Base-by-base conservation (phyloP, 805 yeast genomes). In the Scheffersomyces lignosus region DNA sequence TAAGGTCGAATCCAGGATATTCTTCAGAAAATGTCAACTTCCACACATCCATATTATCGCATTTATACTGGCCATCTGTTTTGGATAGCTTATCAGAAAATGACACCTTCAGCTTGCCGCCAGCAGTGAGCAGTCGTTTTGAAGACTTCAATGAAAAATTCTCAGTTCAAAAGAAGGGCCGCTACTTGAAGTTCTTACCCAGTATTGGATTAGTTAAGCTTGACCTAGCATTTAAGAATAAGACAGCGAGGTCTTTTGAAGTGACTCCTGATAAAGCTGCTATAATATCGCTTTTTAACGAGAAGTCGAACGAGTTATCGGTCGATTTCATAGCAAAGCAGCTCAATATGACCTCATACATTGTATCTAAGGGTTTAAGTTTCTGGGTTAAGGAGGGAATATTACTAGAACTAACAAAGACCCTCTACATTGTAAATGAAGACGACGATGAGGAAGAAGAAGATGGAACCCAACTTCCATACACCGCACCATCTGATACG, bases 41-140 rank as follows among this genome's bases (percentile, higher is more conserved):
- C 22, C 78, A 77, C 36, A 77, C 87, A 0, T 70, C 83, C 3
- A 70, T 88, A 14, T 62, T 91, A 8, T 88, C 96, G 1, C 78
- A 83, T 42, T 58, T 85, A 14, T 91, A 81, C 55, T 91, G 99
- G 99, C 87, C 90, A 0, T 64, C 70, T 4, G 50, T 75, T n/a
- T 50, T 66, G 18, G 58, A 63, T 4, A 44, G 38, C 24, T 29
- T 54, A 4, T 37, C 51, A 13, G 63, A 56, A 2, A 43, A 34
- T n/a, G 70, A 68, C 22, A 51, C 56, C n/a, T 72, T 79, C 46
- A 54, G 49, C 5, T 49, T 81, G 2, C 93, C 95, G 0, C 44
- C 47, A 0, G 49, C 38, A 1, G 58, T 88, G 2, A 53, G 66
- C 18, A 29, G 52, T 0, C 60, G 64, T 18, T 64, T 81, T 37